A percentile compares a stretch with the other conserved stretches of the same genome.
phyloP scores from a whole-genome alignment of 2,329 filamentous ascomycete species.

The Sclerotinia nivalis region DNA sequence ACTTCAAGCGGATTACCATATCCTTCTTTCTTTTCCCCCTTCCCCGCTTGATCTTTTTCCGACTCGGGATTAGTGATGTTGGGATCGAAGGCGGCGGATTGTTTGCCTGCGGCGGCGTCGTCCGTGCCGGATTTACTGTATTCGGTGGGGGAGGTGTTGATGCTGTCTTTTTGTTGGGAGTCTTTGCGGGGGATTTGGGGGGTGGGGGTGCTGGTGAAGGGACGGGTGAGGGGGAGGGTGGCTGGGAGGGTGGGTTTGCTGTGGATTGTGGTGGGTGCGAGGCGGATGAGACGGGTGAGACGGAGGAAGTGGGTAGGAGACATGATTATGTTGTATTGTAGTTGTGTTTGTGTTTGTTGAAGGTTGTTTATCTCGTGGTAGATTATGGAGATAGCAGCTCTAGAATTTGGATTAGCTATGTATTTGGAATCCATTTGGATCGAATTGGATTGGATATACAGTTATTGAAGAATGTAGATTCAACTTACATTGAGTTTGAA shows the following conservation, averaged over 20 bases:
- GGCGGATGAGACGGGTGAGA: background rate
- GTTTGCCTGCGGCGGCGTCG: slow-evolving; percentile 53
- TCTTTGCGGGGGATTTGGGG: slow-evolving; percentile 44
- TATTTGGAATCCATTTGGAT: background rate
- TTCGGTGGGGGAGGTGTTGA: slow-evolving; percentile 67
- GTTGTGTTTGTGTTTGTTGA: background rate
- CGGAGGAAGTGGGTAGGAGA: background rate
- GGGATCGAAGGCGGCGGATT: slow-evolving; percentile 68
- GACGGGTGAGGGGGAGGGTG: background rate
- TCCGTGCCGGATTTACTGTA: slow-evolving; percentile 68
- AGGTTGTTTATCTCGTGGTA: background rate
- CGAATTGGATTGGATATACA: background rate
- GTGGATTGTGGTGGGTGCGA: background rate
- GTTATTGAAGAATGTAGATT: background rate
- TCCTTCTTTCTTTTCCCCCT: background rate
- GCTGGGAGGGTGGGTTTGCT: too few species aligned
- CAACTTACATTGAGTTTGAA: background rate
- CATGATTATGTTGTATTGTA: background rate
- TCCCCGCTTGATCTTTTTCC: slow-evolving; percentile 49
- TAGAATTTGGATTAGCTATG: background rate
- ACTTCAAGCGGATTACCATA: slow-evolving; percentile 55
- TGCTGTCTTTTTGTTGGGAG: slow-evolving; percentile 57
- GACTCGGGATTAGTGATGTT: slow-evolving; percentile 43
- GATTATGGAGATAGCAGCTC: background rate
- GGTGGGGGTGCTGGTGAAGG: background rate